Conservation (phyloP, 192 early-diverging fungal species). For the Oehlia diaphana region DNA sequence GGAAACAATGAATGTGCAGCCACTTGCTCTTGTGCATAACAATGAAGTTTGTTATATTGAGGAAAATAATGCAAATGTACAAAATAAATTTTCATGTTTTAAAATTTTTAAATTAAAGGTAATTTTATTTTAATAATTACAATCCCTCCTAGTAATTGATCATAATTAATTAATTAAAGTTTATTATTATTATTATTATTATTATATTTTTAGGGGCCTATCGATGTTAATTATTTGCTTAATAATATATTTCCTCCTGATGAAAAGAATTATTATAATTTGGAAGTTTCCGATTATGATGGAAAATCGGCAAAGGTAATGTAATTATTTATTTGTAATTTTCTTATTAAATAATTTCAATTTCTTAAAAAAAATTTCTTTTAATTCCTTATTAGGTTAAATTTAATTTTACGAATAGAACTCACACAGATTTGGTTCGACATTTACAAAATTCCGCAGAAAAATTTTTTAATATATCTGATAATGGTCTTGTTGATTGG, state of each 20-base stretch:
- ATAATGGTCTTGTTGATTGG: conserved; percentile 3
- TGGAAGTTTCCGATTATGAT: neutral
- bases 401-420: neutral
- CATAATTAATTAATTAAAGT: neutral
- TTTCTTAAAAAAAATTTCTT: neutral
- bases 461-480: neutral
- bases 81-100: neutral
- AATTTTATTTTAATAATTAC: neutral
- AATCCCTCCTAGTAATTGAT: too few species aligned
- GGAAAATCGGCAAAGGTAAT: neutral
- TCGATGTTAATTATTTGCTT: neutral
- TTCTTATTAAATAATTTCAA: neutral
- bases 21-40: neutral
- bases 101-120: conserved; percentile 9
- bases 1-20: neutral
- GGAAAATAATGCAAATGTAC: neutral
- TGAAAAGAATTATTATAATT: neutral
- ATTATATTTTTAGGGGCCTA: neutral
- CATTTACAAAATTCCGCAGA: neutral
- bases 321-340: too few species aligned
- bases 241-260: neutral
- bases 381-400: neutral
- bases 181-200: neutral
- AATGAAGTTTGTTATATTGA: neutral
- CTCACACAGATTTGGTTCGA: neutral